Evolutionary conservation across 306 rosid species (phyloP).

Genomic region (Sphenostylis stenocarpa): DNA sequence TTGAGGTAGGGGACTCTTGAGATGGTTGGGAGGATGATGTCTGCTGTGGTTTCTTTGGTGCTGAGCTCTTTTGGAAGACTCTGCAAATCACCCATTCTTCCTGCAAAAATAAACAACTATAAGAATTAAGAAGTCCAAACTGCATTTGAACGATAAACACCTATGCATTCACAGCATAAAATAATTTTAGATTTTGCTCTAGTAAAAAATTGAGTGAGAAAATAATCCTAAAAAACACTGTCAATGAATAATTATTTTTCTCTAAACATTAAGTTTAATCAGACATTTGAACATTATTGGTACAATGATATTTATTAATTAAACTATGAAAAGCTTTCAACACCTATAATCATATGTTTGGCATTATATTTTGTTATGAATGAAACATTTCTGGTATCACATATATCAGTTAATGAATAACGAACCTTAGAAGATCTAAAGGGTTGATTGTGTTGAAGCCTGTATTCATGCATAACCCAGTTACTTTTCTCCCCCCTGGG

Average conservation of each 20-base stretch:
- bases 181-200: no score
- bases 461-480: conserved; percentile 90
- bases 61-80: conserved; percentile 31
- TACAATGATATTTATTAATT: not conserved
- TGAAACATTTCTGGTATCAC: not conserved
- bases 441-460: conserved; percentile 54
- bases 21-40: conserved; percentile 50
- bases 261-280: not conserved
- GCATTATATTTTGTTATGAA: not conserved
- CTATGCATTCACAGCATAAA: no score
- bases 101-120: conserved; percentile 29
- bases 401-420: no score
- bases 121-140: not conserved
- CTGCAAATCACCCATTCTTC: conserved; percentile 78
- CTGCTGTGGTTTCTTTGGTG: conserved; percentile 55
- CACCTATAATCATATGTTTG: not conserved
- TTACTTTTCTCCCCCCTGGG: conserved; percentile 84
- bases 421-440: conserved; percentile 63
- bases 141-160: not conserved
- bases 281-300: not conserved
- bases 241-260: no score
- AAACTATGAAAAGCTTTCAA: not conserved
- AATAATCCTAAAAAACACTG: no score
- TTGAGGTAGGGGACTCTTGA: conserved; percentile 58
- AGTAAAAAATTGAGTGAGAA: no score